phyloP scores from a whole-genome alignment of 208 protist genomes.

The Leishmania tropica region DNA sequence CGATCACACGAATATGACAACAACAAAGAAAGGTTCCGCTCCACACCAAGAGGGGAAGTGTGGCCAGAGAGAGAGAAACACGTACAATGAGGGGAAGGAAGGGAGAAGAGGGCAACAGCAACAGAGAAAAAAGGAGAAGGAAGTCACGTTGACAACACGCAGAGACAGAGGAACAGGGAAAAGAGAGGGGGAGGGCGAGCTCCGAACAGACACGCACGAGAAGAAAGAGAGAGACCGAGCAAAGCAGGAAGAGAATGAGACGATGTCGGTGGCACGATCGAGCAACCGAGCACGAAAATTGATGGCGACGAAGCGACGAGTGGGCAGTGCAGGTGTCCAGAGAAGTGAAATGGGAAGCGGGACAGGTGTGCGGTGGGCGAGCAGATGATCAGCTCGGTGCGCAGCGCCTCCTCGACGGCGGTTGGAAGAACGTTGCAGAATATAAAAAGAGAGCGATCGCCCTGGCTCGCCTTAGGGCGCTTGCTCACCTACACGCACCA shows the following conservation, averaged over 20 bases:
- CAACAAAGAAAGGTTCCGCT: not conserved
- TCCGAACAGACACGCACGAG: not conserved
- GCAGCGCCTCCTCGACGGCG: not conserved
- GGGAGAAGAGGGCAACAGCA: not conserved
- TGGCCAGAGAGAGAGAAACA: not conserved
- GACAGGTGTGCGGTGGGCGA: not conserved
- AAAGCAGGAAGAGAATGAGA: not conserved
- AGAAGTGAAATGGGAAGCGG: not conserved
- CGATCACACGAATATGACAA: not conserved
- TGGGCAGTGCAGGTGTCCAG: not conserved
- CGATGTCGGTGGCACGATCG: not conserved
- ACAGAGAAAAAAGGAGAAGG: not conserved
- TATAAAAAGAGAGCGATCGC: not conserved
- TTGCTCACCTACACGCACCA: not conserved
- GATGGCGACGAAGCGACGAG: not conserved
- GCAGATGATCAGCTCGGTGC: not conserved
- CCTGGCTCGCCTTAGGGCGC: not conserved
- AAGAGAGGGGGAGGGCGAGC: not conserved
- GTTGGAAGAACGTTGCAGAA: not conserved
- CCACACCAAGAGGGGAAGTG: not conserved
- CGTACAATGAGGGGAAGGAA: not conserved
- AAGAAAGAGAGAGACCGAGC: not conserved
- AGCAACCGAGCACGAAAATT: not conserved
- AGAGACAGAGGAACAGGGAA: not conserved
- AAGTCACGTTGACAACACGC: not conserved